Base-by-base conservation (phyloP, 176 grass and related monocot species). In the Zoysia japonica region DNA sequence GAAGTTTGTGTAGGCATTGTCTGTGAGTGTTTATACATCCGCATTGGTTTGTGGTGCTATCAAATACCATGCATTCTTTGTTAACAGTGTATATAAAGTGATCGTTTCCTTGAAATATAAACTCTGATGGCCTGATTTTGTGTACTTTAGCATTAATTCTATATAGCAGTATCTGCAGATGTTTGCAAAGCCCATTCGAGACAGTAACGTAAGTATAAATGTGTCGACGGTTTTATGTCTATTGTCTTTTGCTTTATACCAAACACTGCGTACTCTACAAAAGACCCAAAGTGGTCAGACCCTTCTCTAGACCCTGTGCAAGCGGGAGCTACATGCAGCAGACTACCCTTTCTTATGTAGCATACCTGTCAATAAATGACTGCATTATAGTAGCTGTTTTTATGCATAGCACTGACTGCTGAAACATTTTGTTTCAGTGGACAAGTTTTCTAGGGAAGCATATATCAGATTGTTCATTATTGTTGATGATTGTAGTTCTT, bases 91-190 rank as follows among this genome's bases (percentile, higher is more conserved):
- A 28, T 11, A 20, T 70, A 78, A 61, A 78, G 44, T 1, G 20
- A 11, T 48, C 43, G 49, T 76, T 47, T 3, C 62, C 64, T 48
- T 1, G 2, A 65, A 78, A 71, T 3, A 63, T 55, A 74, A 61
- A 11, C 38, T 61, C 8, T n/a, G 41, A 45, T 70, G 67, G 6
- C 19, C 77, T 75, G 53, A 38, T 86, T 80, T 51, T 81, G 12
- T 12, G 0, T 44, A 46, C 39, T 61, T n/a, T 38, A 66, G 41
- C 79, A 9, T 35, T 77, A 68, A 28, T 59, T 45, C 51, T 64
- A 54, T 78, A 46, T 76, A 47, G 62, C 72, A 49, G 64, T 60
- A 68, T 49, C 45, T 73, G 68, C 17, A 47, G 17, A 14, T 72
- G 8, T 40, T 77, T 71, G 63, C 56, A n/a, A 56, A 62, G 5